Evolutionary conservation across 805 yeast genomes (phyloP).

Genomic region (Candida nitratophila): DNA sequence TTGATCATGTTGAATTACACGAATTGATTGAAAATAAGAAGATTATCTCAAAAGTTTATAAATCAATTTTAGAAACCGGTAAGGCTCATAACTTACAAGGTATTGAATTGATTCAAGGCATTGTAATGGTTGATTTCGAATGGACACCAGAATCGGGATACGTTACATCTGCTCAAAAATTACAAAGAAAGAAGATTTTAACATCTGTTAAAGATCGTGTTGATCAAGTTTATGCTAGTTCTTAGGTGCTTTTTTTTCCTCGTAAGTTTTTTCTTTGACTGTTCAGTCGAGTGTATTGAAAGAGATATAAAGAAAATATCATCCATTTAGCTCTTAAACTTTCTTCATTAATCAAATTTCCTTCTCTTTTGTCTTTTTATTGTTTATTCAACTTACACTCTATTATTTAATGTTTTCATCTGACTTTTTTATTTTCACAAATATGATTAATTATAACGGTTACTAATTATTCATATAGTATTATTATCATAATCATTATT

Average conservation of each 20-base stretch:
- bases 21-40: constrained; percentile 50
- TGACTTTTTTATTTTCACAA: too few species aligned
- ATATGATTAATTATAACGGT: too few species aligned
- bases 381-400: too few species aligned
- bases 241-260: not conserved
- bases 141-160: constrained; percentile 97
- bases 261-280: too few species aligned
- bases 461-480: too few species aligned
- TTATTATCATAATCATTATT: too few species aligned
- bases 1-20: constrained; percentile 29
- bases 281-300: too few species aligned
- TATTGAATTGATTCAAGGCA: constrained; percentile 76
- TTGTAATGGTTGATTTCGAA: constrained; percentile 77
- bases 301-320: too few species aligned
- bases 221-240: constrained; percentile 47
- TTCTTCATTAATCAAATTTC: too few species aligned
- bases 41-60: constrained; percentile 45
- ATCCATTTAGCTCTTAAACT: too few species aligned
- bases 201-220: constrained; percentile 60
- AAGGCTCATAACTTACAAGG: constrained; percentile 74
- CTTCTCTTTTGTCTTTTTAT: too few species aligned
- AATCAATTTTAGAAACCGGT: constrained; percentile 67
- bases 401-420: too few species aligned
- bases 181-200: constrained; percentile 87
- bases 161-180: constrained; percentile 92